Evolutionary conservation across 805 yeast species (phyloP).

Genomic region (Cyberlindnera euphorbiae): DNA sequence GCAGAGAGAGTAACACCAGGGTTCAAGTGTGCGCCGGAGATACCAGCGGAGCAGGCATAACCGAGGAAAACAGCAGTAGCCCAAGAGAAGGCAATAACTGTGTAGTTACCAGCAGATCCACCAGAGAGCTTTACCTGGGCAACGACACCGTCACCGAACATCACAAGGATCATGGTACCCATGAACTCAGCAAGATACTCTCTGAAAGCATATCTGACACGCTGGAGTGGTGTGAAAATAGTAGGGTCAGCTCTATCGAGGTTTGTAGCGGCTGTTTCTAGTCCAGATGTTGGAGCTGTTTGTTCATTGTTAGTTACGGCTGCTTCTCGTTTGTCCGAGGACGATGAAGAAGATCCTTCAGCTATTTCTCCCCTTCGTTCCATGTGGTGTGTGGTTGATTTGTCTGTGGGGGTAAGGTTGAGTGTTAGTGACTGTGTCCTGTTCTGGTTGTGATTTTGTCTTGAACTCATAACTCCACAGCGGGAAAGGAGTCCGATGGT

Average conservation of each 20-base stretch:
- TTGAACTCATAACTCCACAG: no score
- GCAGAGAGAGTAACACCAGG: constrained; percentile 47
- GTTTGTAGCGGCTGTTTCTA: constrained; percentile 25
- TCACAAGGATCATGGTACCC: constrained; percentile 42
- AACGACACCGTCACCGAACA: constrained; percentile 45
- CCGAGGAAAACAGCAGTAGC: constrained; percentile 52
- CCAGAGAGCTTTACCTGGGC: constrained; percentile 39
- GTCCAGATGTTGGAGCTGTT: constrained; percentile 26
- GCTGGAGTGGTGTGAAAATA: constrained; percentile 22
- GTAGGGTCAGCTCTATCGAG: constrained; percentile 10
- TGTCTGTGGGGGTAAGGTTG: no score
- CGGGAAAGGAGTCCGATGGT: no score
- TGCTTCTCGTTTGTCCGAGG: constrained; percentile 1
- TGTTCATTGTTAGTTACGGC: constrained; percentile 10
- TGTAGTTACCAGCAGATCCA: constrained; percentile 36
- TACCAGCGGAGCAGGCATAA: constrained; percentile 46
- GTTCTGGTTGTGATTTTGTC: no score
- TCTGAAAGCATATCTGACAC: constrained; percentile 29
- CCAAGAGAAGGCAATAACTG: constrained; percentile 44
- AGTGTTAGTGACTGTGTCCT: no score
- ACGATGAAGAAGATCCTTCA: background rate
- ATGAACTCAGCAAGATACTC: constrained; percentile 49
- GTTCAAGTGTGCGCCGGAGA: constrained; percentile 55
- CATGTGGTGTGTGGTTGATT: no score
- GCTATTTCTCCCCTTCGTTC: background rate